Base-by-base conservation (phyloP, 2,329 filamentous ascomycete genomes). In the Chaetomium strumarium region DNA sequence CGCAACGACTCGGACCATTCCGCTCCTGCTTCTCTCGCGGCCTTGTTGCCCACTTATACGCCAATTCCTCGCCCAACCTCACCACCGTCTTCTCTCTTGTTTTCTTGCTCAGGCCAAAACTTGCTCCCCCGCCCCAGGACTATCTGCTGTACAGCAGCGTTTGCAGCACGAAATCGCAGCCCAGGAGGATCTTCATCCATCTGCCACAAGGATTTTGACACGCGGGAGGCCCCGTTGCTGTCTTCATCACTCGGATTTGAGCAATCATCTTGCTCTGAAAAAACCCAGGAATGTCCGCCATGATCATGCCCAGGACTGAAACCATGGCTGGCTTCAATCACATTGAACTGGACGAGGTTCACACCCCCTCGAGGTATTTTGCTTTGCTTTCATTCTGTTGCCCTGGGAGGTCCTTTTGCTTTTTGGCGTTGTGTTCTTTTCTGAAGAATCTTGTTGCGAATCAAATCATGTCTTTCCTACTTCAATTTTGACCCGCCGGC, bases 351-450 rank as follows among this genome's bases (percentile, higher is more conserved):
- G 77, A 80, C 68, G 77, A 81, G 70, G 76, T 79, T 70, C 74
- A 79, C 66, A 78, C 76, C 65, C 75, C 80, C 66, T 74, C 77
- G 73, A 83, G 79, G 79, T 83, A 83, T 72, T 71, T 72, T 72
- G 67, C 66, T 53, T 61, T 64, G 60, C 72, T 79, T 75, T 73
- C 75, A 75, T 75, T 47, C 72, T 68, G 68, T 73, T 72, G 67
- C 67, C 66, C 71, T 69, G 69, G 73, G 71, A 68, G 69, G 64
- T 65, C 68, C 65, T 62, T 72, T 64, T 68, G 62, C 51, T 68
- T 64, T 64, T 69, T 65, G 48, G 49, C 24, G 33, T 48, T 56
- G 60, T 56, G 46, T 38, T 63, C 55, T 51, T 52, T 31, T 29
- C 29, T 55, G 41, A 24, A 24, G n/a, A n/a, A n/a, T n/a, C n/a